Percentiles rank a stretch among this genome's conserved stretches.
Conservation (phyloP, 2,329 filamentous ascomycete species). For the Metarhizium brunneum region DNA sequence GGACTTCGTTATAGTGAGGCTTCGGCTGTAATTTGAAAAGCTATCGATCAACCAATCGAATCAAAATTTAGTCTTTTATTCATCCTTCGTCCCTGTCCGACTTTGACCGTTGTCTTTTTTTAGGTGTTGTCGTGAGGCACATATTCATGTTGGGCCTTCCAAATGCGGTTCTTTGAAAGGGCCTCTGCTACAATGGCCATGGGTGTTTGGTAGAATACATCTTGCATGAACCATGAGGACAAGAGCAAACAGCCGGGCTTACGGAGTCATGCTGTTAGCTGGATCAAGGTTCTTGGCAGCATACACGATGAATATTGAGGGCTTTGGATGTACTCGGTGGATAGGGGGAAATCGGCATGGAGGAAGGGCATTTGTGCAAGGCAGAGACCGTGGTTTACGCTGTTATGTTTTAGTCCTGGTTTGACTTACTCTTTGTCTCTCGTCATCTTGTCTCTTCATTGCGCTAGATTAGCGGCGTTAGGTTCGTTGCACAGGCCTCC, state of each 20-base stretch:
- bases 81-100: conserved; percentile 20
- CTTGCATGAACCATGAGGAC: background rate
- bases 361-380: background rate
- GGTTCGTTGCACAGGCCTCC: conserved; percentile 11
- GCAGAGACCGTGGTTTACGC: conserved; percentile 3
- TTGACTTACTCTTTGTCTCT: conserved; percentile 8
- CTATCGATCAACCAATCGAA: conserved; percentile 46
- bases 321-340: background rate
- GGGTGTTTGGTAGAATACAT: background rate
- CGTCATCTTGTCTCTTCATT: conserved; percentile 14
- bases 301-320: background rate
- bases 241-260: background rate
- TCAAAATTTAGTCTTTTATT: conserved; percentile 29
- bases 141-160: conserved; percentile 3
- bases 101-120: conserved; percentile 10
- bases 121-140: conserved; percentile 19
- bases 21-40: conserved; percentile 51
- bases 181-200: background rate
- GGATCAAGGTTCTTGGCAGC: background rate
- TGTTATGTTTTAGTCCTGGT: conserved; percentile 9
- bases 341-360: background rate
- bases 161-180: background rate
- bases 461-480: conserved; percentile 18
- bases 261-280: background rate
- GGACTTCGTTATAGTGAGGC: conserved; percentile 34